Evolutionary conservation across 805 yeast genomes (phyloP).

Genomic region (Wickerhamiella domercqiae): DNA sequence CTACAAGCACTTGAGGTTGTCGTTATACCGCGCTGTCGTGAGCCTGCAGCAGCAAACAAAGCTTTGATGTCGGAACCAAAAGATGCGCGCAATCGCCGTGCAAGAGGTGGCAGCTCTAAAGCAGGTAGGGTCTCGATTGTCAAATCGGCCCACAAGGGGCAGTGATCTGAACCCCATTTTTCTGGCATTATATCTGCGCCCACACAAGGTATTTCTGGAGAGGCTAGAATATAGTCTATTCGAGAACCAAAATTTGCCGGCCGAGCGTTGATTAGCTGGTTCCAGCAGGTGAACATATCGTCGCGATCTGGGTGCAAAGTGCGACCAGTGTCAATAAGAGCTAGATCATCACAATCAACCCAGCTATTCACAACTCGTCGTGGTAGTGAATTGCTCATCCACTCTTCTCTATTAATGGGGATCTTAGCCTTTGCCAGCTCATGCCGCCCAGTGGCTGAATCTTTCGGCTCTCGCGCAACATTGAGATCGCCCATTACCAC

Average conservation of each 20-base stretch:
- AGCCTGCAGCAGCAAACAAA: background rate
- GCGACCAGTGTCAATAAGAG: constrained; percentile 28
- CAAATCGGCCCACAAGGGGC: constrained; percentile 73
- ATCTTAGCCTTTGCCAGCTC: constrained; percentile 25
- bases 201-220: constrained; percentile 29
- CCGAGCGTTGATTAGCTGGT: constrained; percentile 56
- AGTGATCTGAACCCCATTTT: constrained; percentile 82
- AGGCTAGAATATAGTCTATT: constrained; percentile 57
- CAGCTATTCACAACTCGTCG: constrained; percentile 35
- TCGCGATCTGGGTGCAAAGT: constrained; percentile 37
- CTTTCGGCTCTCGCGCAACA: constrained; percentile 64
- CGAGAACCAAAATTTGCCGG: constrained; percentile 80
- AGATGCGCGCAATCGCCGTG: background rate
- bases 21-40: background rate
- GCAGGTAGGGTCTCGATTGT: constrained; percentile 12
- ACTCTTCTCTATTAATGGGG: constrained; percentile 15
- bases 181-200: constrained; percentile 47
- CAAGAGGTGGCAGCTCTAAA: background rate
- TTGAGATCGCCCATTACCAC: constrained; percentile 82
- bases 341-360: constrained; percentile 25
- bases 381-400: constrained; percentile 29
- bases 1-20: background rate
- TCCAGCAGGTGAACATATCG: constrained; percentile 86
- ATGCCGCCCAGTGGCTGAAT: constrained; percentile 56
- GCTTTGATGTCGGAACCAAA: background rate